Conservation (phyloP, 345 rosid genomes). For the Hypericum androsaemum region DNA sequence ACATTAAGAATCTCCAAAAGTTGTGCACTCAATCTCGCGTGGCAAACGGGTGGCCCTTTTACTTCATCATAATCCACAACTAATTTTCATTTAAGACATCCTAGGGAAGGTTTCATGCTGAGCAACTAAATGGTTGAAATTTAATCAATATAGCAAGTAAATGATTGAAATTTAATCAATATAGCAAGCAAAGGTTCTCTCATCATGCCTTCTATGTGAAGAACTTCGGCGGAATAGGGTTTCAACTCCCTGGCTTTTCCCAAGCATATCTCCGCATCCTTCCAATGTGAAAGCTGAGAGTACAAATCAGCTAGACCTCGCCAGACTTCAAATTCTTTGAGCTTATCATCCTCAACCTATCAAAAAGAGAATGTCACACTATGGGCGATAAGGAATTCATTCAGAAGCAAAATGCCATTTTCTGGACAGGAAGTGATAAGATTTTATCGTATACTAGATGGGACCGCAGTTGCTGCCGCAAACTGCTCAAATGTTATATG, state of each 20-base stretch:
- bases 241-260: slow-evolving; percentile 68
- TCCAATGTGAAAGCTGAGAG: slow-evolving; percentile 79
- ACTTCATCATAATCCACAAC: too few relatives aligned
- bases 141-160: neutral
- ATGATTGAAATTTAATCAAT: neutral
- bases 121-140: slow-evolving; percentile 1
- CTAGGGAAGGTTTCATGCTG: too few relatives aligned
- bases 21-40: too few relatives aligned
- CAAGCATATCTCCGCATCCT: slow-evolving; percentile 80
- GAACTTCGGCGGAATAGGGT: slow-evolving; percentile 55
- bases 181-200: slow-evolving; percentile 15
- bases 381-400: too few relatives aligned
- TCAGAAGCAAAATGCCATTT: too few relatives aligned
- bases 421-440: too few relatives aligned
- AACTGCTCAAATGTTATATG: too few relatives aligned
- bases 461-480: too few relatives aligned
- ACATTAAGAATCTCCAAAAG: too few relatives aligned
- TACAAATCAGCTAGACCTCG: slow-evolving; percentile 77
- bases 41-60: too few relatives aligned
- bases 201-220: slow-evolving; percentile 68
- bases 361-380: neutral
- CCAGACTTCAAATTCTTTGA: slow-evolving; percentile 86
- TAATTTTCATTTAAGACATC: too few relatives aligned
- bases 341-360: slow-evolving; percentile 56
- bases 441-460: too few relatives aligned